These are phyloP conservation scores for Alternaria brassicae DNA, from an alignment of 2,329 filamentous ascomycete species.

Conservation along the genomic window DNA sequence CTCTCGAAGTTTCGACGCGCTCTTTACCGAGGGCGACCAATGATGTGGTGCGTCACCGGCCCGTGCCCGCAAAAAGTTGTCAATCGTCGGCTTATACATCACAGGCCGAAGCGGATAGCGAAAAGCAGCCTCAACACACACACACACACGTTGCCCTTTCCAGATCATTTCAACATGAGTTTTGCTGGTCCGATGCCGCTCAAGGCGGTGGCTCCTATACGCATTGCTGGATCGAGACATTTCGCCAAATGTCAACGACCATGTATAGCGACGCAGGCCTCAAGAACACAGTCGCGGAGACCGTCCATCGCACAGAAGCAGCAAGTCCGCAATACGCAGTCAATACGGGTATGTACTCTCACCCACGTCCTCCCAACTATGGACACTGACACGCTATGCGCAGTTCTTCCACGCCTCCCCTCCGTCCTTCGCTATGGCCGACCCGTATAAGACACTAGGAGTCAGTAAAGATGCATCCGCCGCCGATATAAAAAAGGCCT, in stretches of 20 bases:
- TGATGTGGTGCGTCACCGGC: conserved; percentile 17
- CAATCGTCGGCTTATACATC: conserved; percentile 10
- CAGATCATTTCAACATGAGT: conserved; percentile 38
- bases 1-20: conserved; percentile 21
- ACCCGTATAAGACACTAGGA: conserved; percentile 88
- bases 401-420: conserved; percentile 49
- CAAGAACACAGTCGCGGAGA: conserved; percentile 35
- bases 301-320: conserved; percentile 31
- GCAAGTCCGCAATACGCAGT: conserved; percentile 31
- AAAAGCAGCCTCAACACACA: conserved; percentile 21
- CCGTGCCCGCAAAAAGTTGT: conserved; percentile 27
- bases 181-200: conserved; percentile 45
- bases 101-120: conserved; percentile 9
- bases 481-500: conserved; percentile 95
- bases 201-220: conserved; percentile 42
- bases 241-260: conserved; percentile 43
- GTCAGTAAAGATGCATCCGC: conserved; percentile 82
- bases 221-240: conserved; percentile 36
- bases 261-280: conserved; percentile 36
- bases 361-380: background rate
- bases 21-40: conserved; percentile 16
- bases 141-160: conserved; percentile 22
- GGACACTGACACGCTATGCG: conserved; percentile 20
- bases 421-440: conserved; percentile 70
- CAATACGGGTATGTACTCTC: conserved; percentile 39